Evolutionary conservation across 129 eudicot species (phyloP), one percentile per base, ranked within the genome.

Genomic region (Flaveria bidentis): DNA sequence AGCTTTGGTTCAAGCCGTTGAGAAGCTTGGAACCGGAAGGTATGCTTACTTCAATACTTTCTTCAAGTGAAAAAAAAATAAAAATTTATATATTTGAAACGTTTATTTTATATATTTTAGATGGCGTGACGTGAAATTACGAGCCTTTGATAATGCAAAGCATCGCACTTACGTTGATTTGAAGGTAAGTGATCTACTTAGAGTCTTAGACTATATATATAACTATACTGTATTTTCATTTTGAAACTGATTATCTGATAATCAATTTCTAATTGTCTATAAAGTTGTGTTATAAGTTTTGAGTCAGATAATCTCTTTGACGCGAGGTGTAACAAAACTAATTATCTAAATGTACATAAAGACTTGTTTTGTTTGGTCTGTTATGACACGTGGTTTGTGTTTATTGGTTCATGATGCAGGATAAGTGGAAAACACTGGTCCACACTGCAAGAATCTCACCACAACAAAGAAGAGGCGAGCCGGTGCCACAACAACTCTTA

Each of bases 391-490:
- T 51, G 58, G 76, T 28, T 51, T 10, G 26, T 72, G 60, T 50
- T 72, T 53, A 28, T 53, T 41, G 33, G 20, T 7, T 8, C 42
- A 7, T 73, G 75, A 6, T 75, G 72, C 88, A 94, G 99, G 99
- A 94, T 76, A 94, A 94, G 85, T 94, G 99, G 99, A 94, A 94
- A 82, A 94, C 99, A 15, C 72, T 95, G 77, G 99, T 95, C 61
- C 99, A 95, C 86, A 95, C 99, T 0, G 97, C 99, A 63, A 91
- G 92, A 83, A 94, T 94, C 60, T 91, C 97, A 53, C 99, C 99
- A 42, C 99, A 94, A 51, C 99, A 95, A 75, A 91, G 99, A 79
- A 85, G 99, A 81, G 99, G 99, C 1, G 97, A 95, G 79, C 99
- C 99, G 1, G 99, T 91, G 79, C 99, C 99, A 13, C 97, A 95